Conservation (phyloP, 768 basidiomycete genomes). For the Strobilomyces dryophilus region DNA sequence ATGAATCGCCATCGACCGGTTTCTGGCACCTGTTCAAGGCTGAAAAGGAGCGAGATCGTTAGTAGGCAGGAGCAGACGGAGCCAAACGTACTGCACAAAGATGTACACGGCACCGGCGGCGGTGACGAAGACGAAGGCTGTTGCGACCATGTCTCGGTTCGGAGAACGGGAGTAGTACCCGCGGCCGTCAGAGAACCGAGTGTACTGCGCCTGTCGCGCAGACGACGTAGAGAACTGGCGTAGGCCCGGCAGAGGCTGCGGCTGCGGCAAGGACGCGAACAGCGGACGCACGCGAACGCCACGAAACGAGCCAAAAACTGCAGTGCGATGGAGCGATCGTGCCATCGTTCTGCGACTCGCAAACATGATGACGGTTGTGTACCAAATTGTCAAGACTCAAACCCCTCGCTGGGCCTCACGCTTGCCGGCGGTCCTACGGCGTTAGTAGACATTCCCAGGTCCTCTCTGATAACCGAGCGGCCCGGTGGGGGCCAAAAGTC, state of each 20-base stretch:
- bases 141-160: constrained; percentile 3
- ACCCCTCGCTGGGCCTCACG: no score
- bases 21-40: constrained; percentile 81
- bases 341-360: background rate
- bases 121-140: background rate
- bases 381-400: no score
- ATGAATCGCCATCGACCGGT: constrained; percentile 90
- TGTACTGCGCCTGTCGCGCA: constrained; percentile 22
- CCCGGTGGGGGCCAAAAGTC: constrained; percentile 14
- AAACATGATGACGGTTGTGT: no score
- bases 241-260: background rate
- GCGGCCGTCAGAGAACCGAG: constrained; percentile 20
- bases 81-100: no score
- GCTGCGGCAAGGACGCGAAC: background rate
- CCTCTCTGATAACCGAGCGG: constrained; percentile 17
- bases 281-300: background rate
- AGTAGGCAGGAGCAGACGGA: no score
- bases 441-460: constrained; percentile 6
- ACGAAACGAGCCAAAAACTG: background rate
- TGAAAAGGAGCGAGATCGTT: constrained; percentile 23
- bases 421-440: background rate
- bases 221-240: constrained; percentile 22
- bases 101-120: no score
- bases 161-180: constrained; percentile 3
- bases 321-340: background rate